Evolutionary conservation across 495 filamentous ascomycete species (phyloP).

Genomic region (Penicillium flavigenum): DNA sequence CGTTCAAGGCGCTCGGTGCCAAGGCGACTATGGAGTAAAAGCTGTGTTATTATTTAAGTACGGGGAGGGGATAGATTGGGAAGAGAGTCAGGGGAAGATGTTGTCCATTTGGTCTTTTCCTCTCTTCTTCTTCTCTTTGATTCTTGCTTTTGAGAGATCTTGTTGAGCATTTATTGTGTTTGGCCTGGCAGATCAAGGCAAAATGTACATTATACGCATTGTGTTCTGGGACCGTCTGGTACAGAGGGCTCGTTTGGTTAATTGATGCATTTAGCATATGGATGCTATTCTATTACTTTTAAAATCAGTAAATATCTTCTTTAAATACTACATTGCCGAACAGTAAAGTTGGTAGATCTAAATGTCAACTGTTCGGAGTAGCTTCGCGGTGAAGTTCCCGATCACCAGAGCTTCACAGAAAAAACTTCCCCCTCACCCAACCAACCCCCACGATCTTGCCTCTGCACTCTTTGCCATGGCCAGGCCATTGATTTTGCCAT

Average conservation of each 20-base stretch:
- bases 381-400: constrained; percentile 9
- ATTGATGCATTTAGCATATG: constrained; percentile 34
- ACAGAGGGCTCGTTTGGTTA: constrained; percentile 32
- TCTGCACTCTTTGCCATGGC: constrained; percentile 15
- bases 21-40: constrained; percentile 85
- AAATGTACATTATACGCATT: constrained; percentile 51
- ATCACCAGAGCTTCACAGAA: constrained; percentile 13
- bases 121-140: constrained; percentile 8
- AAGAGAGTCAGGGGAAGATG: constrained; percentile 22
- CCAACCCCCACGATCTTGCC: neutral
- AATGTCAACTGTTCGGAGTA: neutral
- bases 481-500: constrained; percentile 9
- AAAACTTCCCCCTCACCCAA: constrained; percentile 1
- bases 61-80: constrained; percentile 13
- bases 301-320: neutral
- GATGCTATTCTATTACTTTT: neutral
- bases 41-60: constrained; percentile 11
- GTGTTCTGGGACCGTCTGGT: constrained; percentile 39
- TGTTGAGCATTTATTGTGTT: constrained; percentile 30
- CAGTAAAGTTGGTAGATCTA: neutral
- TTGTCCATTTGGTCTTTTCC: constrained; percentile 9
- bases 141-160: constrained; percentile 29
- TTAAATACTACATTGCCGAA: neutral
- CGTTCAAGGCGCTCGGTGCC: constrained; percentile 87
- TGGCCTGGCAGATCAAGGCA: constrained; percentile 30